Base-by-base conservation (phyloP, 2,329 filamentous ascomycete species). In the Claviceps paspali region DNA sequence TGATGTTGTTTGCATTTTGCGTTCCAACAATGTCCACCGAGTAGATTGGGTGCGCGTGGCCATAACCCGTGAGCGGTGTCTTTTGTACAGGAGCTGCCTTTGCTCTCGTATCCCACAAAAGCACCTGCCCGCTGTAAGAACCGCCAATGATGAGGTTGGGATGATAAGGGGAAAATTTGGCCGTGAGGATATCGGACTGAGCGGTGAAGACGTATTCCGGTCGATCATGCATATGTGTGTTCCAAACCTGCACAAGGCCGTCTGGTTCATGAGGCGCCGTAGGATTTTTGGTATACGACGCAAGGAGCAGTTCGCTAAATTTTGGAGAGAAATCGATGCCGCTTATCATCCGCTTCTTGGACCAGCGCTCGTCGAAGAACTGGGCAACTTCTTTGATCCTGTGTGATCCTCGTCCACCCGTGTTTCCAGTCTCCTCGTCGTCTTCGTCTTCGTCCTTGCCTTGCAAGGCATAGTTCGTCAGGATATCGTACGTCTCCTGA, bases 161-260 rank as follows among this genome's bases (percentile, higher is more conserved):
- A 56, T 98, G 91, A 54, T 95, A 95, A 0, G 91, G 91, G n/a
- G 91, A 96, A 61, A 98, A 98, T 47, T 91, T 92, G 45, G 91
- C 91, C 1, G 87, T 83, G 11, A 98, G 70, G 37, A 98, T 85
- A 59, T 98, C 91, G 31, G 87, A 95, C 43, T 92, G 88, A 8
- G 88, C 87, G 50, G 94, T 87, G 57, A 98, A 95, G 40, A 93
- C 79, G 59, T 94, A 96, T 65, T 98, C 91, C 1, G 91, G 86
- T 22, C 91, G 77, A 48, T 91, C 84, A 49, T 92, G 87, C 56
- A 96, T 79, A 57, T 96, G 87, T 52, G 86, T 71, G 54, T 95
- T 98, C 92, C 92, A 98, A 24, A 98, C 80, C 56, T 95, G 87
- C 23, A 98, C 79, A 30, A 98, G 70, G 19, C 91, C 91, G 52